These are phyloP conservation scores for Agrocybe pediades DNA, from an alignment of 768 basidiomycete genomes.

Conservation along the genomic window DNA sequence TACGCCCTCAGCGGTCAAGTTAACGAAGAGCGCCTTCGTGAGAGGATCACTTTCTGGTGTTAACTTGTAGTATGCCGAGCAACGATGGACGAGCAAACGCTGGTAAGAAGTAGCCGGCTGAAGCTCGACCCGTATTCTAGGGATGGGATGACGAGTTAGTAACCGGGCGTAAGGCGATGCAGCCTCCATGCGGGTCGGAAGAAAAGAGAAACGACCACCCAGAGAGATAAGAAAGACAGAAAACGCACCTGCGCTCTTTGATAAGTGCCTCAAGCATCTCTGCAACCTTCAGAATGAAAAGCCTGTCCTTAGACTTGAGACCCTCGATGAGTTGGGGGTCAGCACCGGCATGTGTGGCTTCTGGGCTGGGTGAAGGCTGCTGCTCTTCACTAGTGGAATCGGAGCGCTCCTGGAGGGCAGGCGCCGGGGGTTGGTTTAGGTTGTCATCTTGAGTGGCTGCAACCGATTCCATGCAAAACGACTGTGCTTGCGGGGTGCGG, in stretches of 20 bases:
- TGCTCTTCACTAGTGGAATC: conserved; percentile 21
- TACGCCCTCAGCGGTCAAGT: conserved; percentile 62
- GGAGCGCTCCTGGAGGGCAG: conserved; percentile 12
- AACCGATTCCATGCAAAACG: conserved; percentile 18
- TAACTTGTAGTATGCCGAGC: conserved; percentile 81
- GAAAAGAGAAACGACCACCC: neutral
- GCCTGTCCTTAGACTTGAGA: conserved; percentile 83
- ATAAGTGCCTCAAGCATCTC: conserved; percentile 84
- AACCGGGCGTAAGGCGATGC: conserved; percentile 16
- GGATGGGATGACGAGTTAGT: conserved; percentile 18
- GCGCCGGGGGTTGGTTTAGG: conserved; percentile 18
- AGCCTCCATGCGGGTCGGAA: neutral
- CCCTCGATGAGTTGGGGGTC: conserved; percentile 86
- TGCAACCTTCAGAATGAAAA: conserved; percentile 87
- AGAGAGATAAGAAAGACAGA: conserved; percentile 8
- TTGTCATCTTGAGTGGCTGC: conserved; percentile 13
- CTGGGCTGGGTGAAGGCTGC: conserved; percentile 10
- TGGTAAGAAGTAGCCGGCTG: conserved; percentile 79
- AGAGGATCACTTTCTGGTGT: conserved; percentile 64
- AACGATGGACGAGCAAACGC: conserved; percentile 83
- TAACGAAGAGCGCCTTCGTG: conserved; percentile 64
- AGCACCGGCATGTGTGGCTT: conserved; percentile 41
- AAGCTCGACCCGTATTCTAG: conserved; percentile 66
- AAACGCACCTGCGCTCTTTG: conserved; percentile 66
- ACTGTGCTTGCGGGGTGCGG: conserved; percentile 13